phyloP scores from a whole-genome alignment of 805 yeast species.

The Saturnispora saitoi region DNA sequence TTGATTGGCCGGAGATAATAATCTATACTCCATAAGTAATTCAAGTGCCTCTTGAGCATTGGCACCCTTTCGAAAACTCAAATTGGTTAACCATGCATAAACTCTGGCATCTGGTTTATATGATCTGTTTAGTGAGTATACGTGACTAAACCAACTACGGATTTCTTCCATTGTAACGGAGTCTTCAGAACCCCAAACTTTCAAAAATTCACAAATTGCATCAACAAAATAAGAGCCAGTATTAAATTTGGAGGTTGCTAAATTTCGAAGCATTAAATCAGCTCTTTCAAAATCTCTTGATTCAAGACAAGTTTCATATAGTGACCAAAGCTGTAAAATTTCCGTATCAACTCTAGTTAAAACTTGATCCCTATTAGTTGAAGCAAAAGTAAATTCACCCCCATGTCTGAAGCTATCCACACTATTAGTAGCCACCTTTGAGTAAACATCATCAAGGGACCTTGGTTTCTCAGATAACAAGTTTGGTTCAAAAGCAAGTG shows the following conservation, averaged over 20 bases:
- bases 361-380: constrained; percentile 23
- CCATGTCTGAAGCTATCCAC: background rate
- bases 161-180: constrained; percentile 18
- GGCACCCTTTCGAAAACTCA: constrained; percentile 20
- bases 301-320: constrained; percentile 69
- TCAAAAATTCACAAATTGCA: constrained; percentile 60
- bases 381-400: constrained; percentile 12
- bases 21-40: constrained; percentile 13
- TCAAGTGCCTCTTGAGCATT: constrained; percentile 12
- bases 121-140: constrained; percentile 11
- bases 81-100: constrained; percentile 24
- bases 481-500: constrained; percentile 13
- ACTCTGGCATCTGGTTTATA: constrained; percentile 22
- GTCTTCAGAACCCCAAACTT: constrained; percentile 26
- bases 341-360: constrained; percentile 22
- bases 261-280: constrained; percentile 52
- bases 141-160: constrained; percentile 21
- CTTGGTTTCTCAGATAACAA: constrained; percentile 10
- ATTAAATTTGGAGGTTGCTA: constrained; percentile 29
- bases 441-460: constrained; percentile 17
- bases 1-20: constrained; percentile 18
- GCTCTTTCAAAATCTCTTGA: constrained; percentile 64
- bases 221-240: constrained; percentile 42
- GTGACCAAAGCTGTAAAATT: constrained; percentile 42
- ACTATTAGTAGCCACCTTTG: constrained; percentile 6